Base-by-base conservation (phyloP, 139 green algal species). In the Trebouxia sp. region DNA sequence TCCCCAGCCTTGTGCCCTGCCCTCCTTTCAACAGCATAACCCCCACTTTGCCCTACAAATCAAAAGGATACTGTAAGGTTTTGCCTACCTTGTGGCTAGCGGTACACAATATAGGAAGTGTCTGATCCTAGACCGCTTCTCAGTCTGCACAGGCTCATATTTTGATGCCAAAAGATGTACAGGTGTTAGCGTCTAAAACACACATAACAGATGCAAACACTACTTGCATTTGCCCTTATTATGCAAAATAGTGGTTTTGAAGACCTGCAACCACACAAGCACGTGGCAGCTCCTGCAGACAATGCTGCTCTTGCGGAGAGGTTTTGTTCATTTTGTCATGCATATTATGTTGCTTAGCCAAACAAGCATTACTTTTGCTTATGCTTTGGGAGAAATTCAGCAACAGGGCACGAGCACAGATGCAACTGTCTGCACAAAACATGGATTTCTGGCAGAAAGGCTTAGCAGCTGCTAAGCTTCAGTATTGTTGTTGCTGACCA, bases 1-100 rank as follows among this genome's bases (percentile, higher is more conserved):
- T 3, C 15, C 48, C 15, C 48, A n/a, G 48, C 48, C 96, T 91
- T 20, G 95, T 98, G 78, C 96, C 96, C 83, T 99, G 96, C 6
- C 95, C 93, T 35, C 95, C 95, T 11, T 95, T 93, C 75, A 98
- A 86, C 72, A 98, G 78, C 65, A 98, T 75, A 38, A 97, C 89
- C 0, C 83, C 95, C n/a, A 92, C 80, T 75, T 94, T 93, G 45
- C 92, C 92, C 84, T 94, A 84, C 39, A 77, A 5, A 12, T 48
- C n/a, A 14, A 6, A 58, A 53, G 3, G 53, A 32, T 45, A 14
- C 56, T 37, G 11, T 69, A 35, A 14, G 17, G 15, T 17, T n/a
- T 58, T 58, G 48, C 17, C 15, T 58, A 58, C 17, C 15, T 17
- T n/a, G 17, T n/a, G 15, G 15, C 48, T n/a, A 58, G 48, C 48